Percentiles rank a stretch among this genome's conserved stretches.
Evolutionary conservation across 2,329 filamentous ascomycete species (phyloP).

Genomic region (Colletotrichum caudatum): DNA sequence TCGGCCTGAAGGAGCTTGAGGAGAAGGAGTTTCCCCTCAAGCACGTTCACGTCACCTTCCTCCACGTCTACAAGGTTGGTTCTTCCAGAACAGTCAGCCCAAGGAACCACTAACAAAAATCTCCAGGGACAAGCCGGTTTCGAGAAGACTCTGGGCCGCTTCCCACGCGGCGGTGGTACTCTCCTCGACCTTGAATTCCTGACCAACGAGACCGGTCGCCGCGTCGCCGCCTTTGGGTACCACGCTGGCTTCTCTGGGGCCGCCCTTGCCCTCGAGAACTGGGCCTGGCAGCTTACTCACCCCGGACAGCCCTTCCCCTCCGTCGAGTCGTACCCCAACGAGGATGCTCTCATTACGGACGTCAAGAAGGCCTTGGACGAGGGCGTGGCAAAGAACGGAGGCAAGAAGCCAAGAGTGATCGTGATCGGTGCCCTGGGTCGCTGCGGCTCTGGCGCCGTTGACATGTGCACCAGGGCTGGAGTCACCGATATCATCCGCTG

Average conservation of each 20-base stretch:
- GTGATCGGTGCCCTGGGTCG: constrained; percentile 88
- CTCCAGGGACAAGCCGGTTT: constrained; percentile 78
- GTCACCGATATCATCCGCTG: constrained; percentile 66
- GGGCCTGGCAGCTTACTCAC: constrained; percentile 84
- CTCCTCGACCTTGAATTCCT: constrained; percentile 92
- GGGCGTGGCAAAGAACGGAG: constrained; percentile 75
- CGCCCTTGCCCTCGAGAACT: constrained; percentile 81
- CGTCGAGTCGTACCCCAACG: constrained; percentile 78
- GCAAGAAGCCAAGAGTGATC: constrained; percentile 75
- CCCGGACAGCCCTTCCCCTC: constrained; percentile 75
- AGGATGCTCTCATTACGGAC: constrained; percentile 77
- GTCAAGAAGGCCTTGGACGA: constrained; percentile 78
- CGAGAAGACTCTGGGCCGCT: constrained; percentile 83
- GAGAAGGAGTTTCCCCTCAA: constrained; percentile 78
- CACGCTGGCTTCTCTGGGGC: constrained; percentile 82
- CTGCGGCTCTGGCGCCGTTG: constrained; percentile 86
- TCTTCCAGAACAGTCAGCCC: neutral
- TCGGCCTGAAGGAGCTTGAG: constrained; percentile 83
- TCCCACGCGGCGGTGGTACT: constrained; percentile 79
- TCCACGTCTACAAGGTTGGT: constrained; percentile 70
- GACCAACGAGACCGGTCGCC: constrained; percentile 74
- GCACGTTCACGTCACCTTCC: constrained; percentile 79
- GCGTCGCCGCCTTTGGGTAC: constrained; percentile 80
- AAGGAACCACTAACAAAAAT: constrained; percentile 55
- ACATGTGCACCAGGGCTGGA: constrained; percentile 81